Evolutionary conservation across 1,284 basidiomycete species (phyloP).

Genomic region (Puccinia polysora): DNA sequence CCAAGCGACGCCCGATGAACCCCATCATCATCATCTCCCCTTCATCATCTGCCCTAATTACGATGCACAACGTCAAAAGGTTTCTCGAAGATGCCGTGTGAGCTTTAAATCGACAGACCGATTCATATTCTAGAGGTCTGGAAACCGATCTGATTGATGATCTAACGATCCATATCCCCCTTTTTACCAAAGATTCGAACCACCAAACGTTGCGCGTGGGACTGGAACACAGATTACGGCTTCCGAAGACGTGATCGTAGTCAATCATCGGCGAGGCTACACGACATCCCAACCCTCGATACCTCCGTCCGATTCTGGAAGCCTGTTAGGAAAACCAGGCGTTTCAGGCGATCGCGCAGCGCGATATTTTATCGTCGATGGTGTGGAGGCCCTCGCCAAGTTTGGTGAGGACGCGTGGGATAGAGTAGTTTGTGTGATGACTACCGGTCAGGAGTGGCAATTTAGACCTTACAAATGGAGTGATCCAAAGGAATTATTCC

Average conservation of each 20-base stretch:
- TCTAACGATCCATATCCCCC: neutral
- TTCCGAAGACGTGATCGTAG: constrained; percentile 75
- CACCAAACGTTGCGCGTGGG: constrained; percentile 66
- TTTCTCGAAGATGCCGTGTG: constrained; percentile 85
- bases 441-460: constrained; percentile 96
- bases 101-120: constrained; percentile 51
- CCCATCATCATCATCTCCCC: constrained; percentile 97
- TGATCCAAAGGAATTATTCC: constrained; percentile 83
- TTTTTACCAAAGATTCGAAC: constrained; percentile 63
- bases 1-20: constrained; percentile 53
- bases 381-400: constrained; percentile 82
- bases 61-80: constrained; percentile 93
- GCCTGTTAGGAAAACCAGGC: constrained; percentile 60
- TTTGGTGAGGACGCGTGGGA: constrained; percentile 90
- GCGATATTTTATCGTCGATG: constrained; percentile 73
- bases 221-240: constrained; percentile 54
- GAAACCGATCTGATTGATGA: too few relatives aligned
- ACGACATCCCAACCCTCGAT: neutral
- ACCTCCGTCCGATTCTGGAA: neutral
- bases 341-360: constrained; percentile 56
- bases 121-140: too few relatives aligned
- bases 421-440: constrained; percentile 91
- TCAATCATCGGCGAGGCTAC: constrained; percentile 54
- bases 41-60: constrained; percentile 86
- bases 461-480: constrained; percentile 94